Base-by-base conservation (phyloP, 2,329 filamentous ascomycete genomes). In the Phialemoniopsis sp. region DNA sequence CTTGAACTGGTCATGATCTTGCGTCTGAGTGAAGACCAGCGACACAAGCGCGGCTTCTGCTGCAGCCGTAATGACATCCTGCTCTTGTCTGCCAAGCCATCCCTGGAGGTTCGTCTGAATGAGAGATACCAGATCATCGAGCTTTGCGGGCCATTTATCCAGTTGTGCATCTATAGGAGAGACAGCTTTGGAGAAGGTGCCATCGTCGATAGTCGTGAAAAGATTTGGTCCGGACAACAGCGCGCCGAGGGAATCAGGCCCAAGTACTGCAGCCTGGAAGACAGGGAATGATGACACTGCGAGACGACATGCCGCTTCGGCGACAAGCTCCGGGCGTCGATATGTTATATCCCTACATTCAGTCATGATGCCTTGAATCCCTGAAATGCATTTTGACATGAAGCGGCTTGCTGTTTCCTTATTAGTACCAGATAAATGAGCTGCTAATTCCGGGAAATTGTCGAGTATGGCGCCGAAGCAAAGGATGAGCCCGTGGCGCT, bases 401-500 rank as follows among this genome's bases (percentile, higher is more conserved):
- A 26, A 26, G 6, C 6, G 21, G 10, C 10, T 26, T 26, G 21
- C 6, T 26, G 21, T 26, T 26, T 26, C 21, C 21, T 26, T 26
- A 26, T 26, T 10, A 26, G 10, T 10, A 26, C 21, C 21, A 10
- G 21, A 26, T 10, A 13, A 29, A 36, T 17, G 16, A 4, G 37
- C 40, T 5, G 55, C 34, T 15, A 69, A 42, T 4, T 49, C 51
- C 1, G 71, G 67, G 10, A 76, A 50, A 6, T 58, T 56, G 37
- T 80, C 70, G 4, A 82, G 52, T 1, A 85, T 62, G 5, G 76
- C 69, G 2, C 82, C 75, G n/a, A 85, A 61, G 21, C 75, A 73
- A 8, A 85, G 58, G 1, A 87, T 53, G 5, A 87, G 59, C 0
- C 85, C 85, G 52, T 89, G 85, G 2, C 80, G 69, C 52, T 86